Base-by-base conservation (phyloP, 2,329 filamentous ascomycete genomes). In the Aureobasidium sp. region DNA sequence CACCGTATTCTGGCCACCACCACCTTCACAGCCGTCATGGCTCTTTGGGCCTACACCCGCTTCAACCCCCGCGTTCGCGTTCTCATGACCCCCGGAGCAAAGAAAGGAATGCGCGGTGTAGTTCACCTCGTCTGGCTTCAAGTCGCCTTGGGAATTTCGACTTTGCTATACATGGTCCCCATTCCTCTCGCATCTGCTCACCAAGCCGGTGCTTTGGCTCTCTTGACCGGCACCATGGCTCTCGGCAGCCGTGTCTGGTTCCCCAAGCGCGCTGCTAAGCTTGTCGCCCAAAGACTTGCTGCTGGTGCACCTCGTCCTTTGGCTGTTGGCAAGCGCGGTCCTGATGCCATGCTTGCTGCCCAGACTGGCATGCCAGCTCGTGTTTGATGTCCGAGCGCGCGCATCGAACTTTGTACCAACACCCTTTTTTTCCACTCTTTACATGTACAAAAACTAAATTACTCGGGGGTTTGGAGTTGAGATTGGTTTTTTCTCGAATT, bases 121-220 rank as follows among this genome's bases (percentile, higher is more conserved):
- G 81, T 96, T 17, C 90, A 93, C 63, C 80, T 96, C 16, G 89
- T 87, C 2, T 80, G 79, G 55, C 57, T 94, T 60, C 93, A 98
- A 71, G 90, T 89, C 22, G 76, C 83, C 0, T 79, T 98, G 4
- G 93, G 93, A 21, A 95, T 98, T 68, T 83, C 79, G 58, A 98
- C 93, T 0, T 77, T 98, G 56, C 84, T 95, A 63, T 97, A 96
- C 73, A 84, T 98, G 68, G 90, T 98, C 1, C 93, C 94, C 4
- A 86, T 85, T 2, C 85, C 86, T 57, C 74, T 98, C 8, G 93
- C 91, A 0, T 90, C 91, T 3, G 84, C 88, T 6, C 93, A 98
- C 69, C 93, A 98, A 71, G 93, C 93, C 2, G 91, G 93, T 34
- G 88, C 85, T 56, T 72, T 98, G 60, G 88, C 88, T 2, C 74